Evolutionary conservation across 116 monocot genomes (phyloP).

Genomic region (Dioscorea cayenensis): DNA sequence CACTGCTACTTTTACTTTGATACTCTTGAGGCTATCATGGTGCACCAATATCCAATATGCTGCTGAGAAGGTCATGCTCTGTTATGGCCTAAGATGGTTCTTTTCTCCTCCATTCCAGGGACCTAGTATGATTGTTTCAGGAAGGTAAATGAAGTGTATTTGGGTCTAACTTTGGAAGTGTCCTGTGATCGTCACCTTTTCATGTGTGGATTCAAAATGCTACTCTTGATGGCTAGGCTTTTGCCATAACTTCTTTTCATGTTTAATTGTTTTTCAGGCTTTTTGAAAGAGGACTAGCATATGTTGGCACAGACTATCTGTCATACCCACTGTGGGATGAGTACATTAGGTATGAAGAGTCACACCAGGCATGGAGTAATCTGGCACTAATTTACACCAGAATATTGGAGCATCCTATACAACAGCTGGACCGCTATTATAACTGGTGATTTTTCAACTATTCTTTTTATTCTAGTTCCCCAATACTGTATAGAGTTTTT

Average conservation of each 20-base stretch:
- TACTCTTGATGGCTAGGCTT: background rate
- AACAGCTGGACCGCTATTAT: conserved; percentile 94
- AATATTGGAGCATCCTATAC: conserved; percentile 87
- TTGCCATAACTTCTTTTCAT: conserved; percentile 12
- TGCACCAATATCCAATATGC: conserved; percentile 49
- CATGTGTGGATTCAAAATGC: conserved; percentile 16
- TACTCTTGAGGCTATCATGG: conserved; percentile 43
- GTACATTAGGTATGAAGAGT: conserved; percentile 94
- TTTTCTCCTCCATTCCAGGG: conserved; percentile 40
- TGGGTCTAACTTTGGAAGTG: conserved; percentile 33
- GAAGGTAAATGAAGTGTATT: conserved; percentile 65
- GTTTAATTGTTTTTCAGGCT: conserved; percentile 68
- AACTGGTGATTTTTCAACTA: conserved; percentile 46
- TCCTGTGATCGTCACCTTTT: conserved; percentile 25
- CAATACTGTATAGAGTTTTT: background rate
- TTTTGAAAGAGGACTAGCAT: conserved; percentile 96
- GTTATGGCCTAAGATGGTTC: conserved; percentile 37
- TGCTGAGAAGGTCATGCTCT: conserved; percentile 51
- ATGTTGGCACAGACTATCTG: conserved; percentile 94
- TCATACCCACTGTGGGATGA: conserved; percentile 95
- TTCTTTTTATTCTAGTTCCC: background rate
- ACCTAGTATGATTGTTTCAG: conserved; percentile 38
- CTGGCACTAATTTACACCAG: conserved; percentile 89
- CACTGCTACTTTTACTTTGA: conserved; percentile 41
- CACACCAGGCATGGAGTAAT: conserved; percentile 82